Evolutionary conservation across 768 basidiomycete species (phyloP).

Genomic region (Rubroboletus pulcherrimus): DNA sequence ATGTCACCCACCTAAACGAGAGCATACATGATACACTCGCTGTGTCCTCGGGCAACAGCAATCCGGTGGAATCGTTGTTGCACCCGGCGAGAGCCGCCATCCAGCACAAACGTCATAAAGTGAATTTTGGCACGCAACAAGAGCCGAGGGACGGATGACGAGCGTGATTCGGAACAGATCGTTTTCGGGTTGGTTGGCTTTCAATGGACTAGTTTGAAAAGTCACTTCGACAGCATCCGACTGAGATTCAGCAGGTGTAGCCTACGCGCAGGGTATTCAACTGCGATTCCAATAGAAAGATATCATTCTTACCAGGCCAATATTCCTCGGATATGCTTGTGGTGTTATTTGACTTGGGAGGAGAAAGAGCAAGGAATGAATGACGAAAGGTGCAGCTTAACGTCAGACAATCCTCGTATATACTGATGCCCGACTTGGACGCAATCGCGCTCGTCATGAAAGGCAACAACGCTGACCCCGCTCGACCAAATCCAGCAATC

Average conservation of each 20-base stretch:
- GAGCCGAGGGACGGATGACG: not conserved
- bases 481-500: constrained; percentile 42
- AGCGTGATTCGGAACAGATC: not conserved
- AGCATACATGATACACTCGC: no score
- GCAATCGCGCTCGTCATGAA: constrained; percentile 72
- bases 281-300: no score
- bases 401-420: no score
- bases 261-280: not conserved
- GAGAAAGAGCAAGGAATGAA: not conserved
- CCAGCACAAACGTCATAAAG: no score
- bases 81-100: no score
- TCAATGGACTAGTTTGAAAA: not conserved
- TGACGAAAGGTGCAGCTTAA: no score
- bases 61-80: no score
- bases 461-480: constrained; percentile 70
- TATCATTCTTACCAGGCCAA: not conserved
- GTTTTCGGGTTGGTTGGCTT: not conserved
- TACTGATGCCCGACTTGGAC: constrained; percentile 50
- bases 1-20: no score
- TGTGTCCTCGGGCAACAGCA: no score
- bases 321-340: not conserved
- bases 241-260: not conserved
- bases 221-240: not conserved
- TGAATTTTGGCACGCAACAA: not conserved
- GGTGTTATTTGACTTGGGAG: not conserved